Conservation (phyloP, 2,329 filamentous ascomycete species). For the Sphaerulina musiva region DNA sequence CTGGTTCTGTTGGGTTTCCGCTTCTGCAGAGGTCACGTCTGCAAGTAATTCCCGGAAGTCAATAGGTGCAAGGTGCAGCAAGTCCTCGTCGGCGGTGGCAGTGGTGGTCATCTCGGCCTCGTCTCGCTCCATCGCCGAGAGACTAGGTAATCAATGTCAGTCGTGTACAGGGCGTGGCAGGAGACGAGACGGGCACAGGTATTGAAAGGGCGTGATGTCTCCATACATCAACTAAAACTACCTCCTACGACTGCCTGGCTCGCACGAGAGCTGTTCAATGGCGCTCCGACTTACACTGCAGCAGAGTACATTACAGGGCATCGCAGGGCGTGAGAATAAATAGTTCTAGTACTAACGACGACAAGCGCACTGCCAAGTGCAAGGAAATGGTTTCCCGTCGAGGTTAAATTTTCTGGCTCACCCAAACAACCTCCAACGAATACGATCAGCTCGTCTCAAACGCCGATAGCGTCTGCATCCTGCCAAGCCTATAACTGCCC, state of each 20-base stretch:
- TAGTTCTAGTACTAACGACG: not conserved
- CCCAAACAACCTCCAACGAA: not conserved
- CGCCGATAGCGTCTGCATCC: not conserved
- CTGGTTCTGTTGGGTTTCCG: conserved; percentile 3
- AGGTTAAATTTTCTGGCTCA: conserved; percentile 3
- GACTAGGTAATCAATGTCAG: not conserved
- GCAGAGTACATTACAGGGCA: conserved; percentile 4
- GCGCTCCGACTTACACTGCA: conserved; percentile 4
- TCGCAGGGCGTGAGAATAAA: conserved; percentile 5
- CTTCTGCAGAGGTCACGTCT: conserved; percentile 13
- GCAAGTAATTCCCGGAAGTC: conserved; percentile 16
- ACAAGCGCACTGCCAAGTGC: conserved; percentile 8
- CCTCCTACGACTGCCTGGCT: conserved; percentile 1
- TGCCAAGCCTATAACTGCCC: not conserved
- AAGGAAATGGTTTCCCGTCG: not conserved
- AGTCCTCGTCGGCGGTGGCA: conserved; percentile 15
- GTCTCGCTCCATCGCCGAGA: not conserved
- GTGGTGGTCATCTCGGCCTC: conserved; percentile 15
- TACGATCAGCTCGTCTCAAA: not conserved
- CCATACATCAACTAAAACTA: not conserved
- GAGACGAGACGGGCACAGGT: not conserved
- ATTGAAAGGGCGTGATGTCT: conserved; percentile 2
- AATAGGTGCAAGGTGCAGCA: conserved; percentile 8
- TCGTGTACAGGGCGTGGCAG: conserved; percentile 4
- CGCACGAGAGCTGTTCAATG: not conserved